These are phyloP conservation scores for Fusarium austroafricanum DNA, from an alignment of 2,329 filamentous ascomycete species.

Conservation along the genomic window DNA sequence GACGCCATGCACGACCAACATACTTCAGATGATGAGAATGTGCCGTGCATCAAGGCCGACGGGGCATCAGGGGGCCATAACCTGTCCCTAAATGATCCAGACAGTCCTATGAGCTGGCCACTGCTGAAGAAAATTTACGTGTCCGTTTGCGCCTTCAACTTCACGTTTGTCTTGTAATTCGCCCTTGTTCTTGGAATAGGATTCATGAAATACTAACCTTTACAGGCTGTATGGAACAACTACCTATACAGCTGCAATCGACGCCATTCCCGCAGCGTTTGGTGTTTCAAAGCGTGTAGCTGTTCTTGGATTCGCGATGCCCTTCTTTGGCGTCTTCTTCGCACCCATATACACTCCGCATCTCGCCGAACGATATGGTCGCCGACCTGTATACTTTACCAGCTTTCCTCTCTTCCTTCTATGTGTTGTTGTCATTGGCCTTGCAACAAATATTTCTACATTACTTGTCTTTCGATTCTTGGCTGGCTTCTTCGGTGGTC, in stretches of 20 bases:
- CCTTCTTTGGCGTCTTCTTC: conserved; percentile 4
- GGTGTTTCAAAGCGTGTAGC: background rate
- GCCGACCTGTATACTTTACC: background rate
- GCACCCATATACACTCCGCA: conserved; percentile 2
- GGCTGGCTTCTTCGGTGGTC: background rate
- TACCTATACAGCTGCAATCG: conserved; percentile 1
- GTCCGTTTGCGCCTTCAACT: background rate
- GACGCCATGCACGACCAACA: background rate
- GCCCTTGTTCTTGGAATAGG: fast-evolving
- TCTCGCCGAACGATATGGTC: background rate
- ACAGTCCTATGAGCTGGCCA: conserved; percentile 5
- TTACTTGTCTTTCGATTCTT: background rate
- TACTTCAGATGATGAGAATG: background rate
- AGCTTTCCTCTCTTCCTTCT: conserved; percentile 1
- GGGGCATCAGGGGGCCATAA: background rate
- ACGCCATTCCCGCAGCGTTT: background rate
- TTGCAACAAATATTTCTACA: background rate
- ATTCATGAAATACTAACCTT: background rate
- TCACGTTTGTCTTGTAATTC: conserved; percentile 1
- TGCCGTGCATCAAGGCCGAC: background rate
- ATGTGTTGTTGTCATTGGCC: background rate
- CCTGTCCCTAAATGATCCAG: background rate
- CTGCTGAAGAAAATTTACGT: background rate
- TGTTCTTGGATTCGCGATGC: background rate
- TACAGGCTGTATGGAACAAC: background rate